Base-by-base conservation (phyloP, 2,329 filamentous ascomycete genomes). In the Drechslerella stenobrocha region DNA sequence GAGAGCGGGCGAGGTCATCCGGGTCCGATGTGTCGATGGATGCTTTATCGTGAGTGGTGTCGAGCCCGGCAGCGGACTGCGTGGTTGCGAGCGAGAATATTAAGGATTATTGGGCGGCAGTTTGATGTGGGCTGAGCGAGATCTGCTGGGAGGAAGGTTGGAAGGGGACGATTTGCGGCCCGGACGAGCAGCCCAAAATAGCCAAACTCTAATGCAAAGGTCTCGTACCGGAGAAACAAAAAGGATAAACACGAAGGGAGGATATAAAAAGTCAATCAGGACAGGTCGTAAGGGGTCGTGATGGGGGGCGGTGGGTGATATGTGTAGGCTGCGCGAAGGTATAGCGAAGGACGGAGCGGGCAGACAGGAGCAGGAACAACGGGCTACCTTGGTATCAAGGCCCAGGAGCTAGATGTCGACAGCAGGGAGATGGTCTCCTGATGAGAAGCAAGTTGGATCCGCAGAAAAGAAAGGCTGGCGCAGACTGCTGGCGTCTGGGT, bases 281-380 rank as follows among this genome's bases (percentile, higher is more conserved):
- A 42, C 4, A 42, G 9, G 15, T 42, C 37, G 37, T 42, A 42
- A 42, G 37, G 3, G 37, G 37, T 42, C 37, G 37, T 42, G 18
- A 42, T 18, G 13, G 15, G 18, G n/a, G 15, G n/a, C 18, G 15
- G 18, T 8, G 18, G 48, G 35, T 26, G 15, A 42, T 13, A 18
- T n/a, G 22, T 18, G n/a, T 11, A 13, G 26, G 26, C 44, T 13
- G 51, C 18, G 35, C n/a, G 34, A 24, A 30, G 44, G 42, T 24
- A 28, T 23, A n/a, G 40, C 23, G 18, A 11, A 42, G 35, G 35
- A 34, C 6, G 30, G 13, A 15, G 34, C 34, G 1, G 20, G 3
- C 3, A 28, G 1, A 28, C 23, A 34, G 50, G 56, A 60, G 47
- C 56, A 47, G 52, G 51, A 15, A 5, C 13, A 30, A 3, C 26